Base-by-base conservation (phyloP, 1,139 yeast species). In the Hyphopichia burtonii region DNA sequence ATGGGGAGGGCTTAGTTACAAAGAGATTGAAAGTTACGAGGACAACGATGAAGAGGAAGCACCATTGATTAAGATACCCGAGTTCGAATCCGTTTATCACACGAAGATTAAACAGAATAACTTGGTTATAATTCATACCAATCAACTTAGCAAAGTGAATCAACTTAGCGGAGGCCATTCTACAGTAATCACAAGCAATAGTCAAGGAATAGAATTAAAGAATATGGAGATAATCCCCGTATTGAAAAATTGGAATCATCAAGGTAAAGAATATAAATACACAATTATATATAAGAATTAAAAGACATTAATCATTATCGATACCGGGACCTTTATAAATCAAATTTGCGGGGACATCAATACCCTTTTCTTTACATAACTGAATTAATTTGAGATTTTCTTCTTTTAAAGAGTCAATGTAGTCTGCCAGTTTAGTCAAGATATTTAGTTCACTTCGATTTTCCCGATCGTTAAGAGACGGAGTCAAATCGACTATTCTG, bases 1-100 rank as follows among this genome's bases (percentile, higher is more conserved):
- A 64, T 88, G 96, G 94, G 79, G 86, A 34, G 91, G 90, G 1
- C 51, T 75, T 5, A 60, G 79, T 7, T 79, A 67, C 50, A 71
- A 71, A 44, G 62, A 65, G 3, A 61, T 55, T 2, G 63, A 57
- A 2, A 55, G 66, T 55, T 68, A 73, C 41, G 78, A 72, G 31
- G 76, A 74, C 38, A 59, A 59, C 28, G 48, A 41, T 4, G 44
- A 41, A 19, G 42, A 38, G 27, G 37, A 35, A 9, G 7, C 19
- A 16, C 9, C 7, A 20, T 16, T 3, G 7, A 10, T 31, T 15
- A 23, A 20, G 20, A 3, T 28, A 9, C 28, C 19, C 6, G 34
- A 30, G 10, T 37, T 37, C 31, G 39, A 31, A 19, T n/a, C 6
- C 4, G 23, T 17, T 31, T 6, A 31, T 16, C 14, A 20, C 4